Evolutionary conservation across 2,329 filamentous ascomycete genomes (phyloP), one percentile per base, ranked within the genome.

Genomic region (Acarospora socialis): DNA sequence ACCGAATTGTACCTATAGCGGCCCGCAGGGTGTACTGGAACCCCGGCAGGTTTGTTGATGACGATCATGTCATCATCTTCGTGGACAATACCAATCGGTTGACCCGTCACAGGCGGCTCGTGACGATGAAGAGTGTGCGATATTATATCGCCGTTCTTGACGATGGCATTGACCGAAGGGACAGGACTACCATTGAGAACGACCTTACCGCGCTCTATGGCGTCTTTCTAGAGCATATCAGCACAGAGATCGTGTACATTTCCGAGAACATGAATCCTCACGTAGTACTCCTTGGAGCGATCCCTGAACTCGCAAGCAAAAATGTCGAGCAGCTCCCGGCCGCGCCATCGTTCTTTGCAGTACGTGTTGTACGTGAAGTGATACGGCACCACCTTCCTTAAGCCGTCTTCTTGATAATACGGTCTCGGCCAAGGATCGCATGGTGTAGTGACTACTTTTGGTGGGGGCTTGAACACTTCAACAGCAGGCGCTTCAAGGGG

Each of bases 1-100:
- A 98, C 71, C 1, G 82, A 87, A 59, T 98, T 98, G 65, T 80
- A 92, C 54, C 87, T 84, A 63, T 98, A 98, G 29, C 90, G 75
- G 4, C 90, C 90, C 1, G 90, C 87, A 4, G 90, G 82, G 54
- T 98, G 90, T 0, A 98, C 90, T 0, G 90, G 90, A 23, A 98
- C 77, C 5, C 90, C 90, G 0, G 87, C 79, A 0, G 90, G 90
- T 56, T 98, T 98, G 60, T 94, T 84, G 53, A 98, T 92, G 39
- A 95, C 86, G 37, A 98, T 79, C 63, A 98, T 77, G 43, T 86
- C 79, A 27, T 92, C 73, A 45, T 93, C 83, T 55, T 98, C 90
- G 55, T 93, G 80, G 22, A 98, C 74, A 27, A 94, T 69, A 10
- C 70, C 72, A 30, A 98, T 77, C 0, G 81, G 72, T 24, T 81